Evolutionary conservation across 495 filamentous ascomycete genomes (phyloP).

Genomic region (Penicillium antarcticum): DNA sequence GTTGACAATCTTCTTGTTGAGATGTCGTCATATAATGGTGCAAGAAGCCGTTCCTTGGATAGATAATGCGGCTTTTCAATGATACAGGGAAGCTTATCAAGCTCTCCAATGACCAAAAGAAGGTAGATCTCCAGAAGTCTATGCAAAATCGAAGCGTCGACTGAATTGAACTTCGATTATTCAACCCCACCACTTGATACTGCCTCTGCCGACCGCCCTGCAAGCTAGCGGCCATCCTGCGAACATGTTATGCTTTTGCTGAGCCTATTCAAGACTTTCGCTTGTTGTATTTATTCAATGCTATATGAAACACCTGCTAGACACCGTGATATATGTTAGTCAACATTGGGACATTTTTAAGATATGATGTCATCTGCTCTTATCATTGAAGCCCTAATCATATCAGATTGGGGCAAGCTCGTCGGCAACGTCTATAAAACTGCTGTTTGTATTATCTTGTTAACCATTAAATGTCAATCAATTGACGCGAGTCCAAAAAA

Average conservation of each 20-base stretch:
- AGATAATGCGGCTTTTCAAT: too few relatives aligned
- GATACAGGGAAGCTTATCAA: too few relatives aligned
- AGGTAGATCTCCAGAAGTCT: not conserved
- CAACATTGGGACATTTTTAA: too few relatives aligned
- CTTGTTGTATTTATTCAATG: too few relatives aligned
- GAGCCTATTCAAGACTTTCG: slow-evolving; percentile 5
- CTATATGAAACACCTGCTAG: too few relatives aligned
- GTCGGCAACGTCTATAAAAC: not conserved
- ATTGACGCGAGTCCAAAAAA: too few relatives aligned
- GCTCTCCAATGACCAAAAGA: not conserved
- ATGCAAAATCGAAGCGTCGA: not conserved
- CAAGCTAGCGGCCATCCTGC: too few relatives aligned
- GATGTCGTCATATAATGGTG: not conserved
- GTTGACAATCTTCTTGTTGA: not conserved
- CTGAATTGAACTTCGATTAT: not conserved
- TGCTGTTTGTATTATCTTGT: too few relatives aligned
- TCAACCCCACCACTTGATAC: slow-evolving; percentile 17
- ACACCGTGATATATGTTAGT: too few relatives aligned
- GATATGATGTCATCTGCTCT: too few relatives aligned
- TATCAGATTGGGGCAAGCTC: slow-evolving; percentile 2
- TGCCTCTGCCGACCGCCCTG: slow-evolving; percentile 13
- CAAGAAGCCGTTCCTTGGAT: not conserved
- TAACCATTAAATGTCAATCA: too few relatives aligned
- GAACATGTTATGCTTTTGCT: not conserved
- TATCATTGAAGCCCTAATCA: not conserved